Evolutionary conservation across 345 rosid genomes (phyloP), one percentile per base, ranked within the genome.

Genomic region (Arabidopsis suecica): DNA sequence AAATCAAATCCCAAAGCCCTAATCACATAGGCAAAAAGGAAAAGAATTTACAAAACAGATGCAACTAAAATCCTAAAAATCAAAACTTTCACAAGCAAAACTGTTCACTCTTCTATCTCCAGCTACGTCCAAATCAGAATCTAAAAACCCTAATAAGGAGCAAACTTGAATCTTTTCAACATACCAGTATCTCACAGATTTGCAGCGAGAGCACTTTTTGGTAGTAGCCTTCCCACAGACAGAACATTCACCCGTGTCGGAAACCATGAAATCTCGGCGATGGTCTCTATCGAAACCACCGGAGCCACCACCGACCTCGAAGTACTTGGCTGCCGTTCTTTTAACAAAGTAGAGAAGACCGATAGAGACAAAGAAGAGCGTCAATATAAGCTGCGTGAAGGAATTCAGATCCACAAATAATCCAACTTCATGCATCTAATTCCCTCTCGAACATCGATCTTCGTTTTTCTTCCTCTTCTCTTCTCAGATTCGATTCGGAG

Each of bases 261-360:
- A 2, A 34, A 51, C 73, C 71, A 62, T 75, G 55, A 54, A 45
- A 69, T 70, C 76, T 18, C 51, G 49, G 36, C 65, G 70, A 33
- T 59, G 84, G 40, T 66, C 57, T 58, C 84, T 69, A 49, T 86
- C 85, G 86, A 88, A 91, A 79, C 62, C 83, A 69, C 79, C 74
- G 69, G 79, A 18, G 86, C 50, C 50, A 45, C 87, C 87, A 86
- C 85, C 94, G 85, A 87, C 94, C 71, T 89, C 93, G 86, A 91
- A 91, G 85, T 91, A 91, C 83, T 87, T 93, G 16, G 95, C 86
- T 61, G 96, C 98, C 72, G 95, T 84, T 42, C 78, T 86, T 88
- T 85, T 93, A n/a, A 89, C 85, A 53, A 89, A 54, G 82, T 82
- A 80, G 22, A 88, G 81, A 71, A 90, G 70, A 5, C 85, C 96